Percentiles rank a stretch among this genome's conserved stretches.
Evolutionary conservation across 768 basidiomycete genomes (phyloP).

Genomic region (Mycena vulgaris): DNA sequence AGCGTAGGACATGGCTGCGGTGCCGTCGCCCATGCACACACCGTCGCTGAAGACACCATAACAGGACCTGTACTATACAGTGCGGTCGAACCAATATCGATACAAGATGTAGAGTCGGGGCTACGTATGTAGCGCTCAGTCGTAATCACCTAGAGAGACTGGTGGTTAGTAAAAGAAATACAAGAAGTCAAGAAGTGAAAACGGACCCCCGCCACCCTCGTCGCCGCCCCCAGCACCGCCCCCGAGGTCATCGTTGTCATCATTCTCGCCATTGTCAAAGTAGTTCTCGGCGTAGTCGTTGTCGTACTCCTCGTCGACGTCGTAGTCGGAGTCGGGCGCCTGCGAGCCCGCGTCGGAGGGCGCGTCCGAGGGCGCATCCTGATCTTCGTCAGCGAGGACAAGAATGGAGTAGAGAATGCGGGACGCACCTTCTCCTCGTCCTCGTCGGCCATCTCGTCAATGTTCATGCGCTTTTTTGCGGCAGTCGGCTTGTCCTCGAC

Average conservation of each 20-base stretch:
- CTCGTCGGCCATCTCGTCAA: conserved; percentile 80
- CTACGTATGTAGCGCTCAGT: conserved; percentile 12
- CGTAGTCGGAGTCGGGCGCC: conserved; percentile 80
- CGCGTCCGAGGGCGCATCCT: conserved; percentile 82
- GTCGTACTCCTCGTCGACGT: conserved; percentile 92
- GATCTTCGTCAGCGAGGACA: background rate
- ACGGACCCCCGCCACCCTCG: conserved; percentile 63
- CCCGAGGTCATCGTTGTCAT: conserved; percentile 84
- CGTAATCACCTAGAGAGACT: conserved; percentile 34
- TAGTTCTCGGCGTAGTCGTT: conserved; percentile 94
- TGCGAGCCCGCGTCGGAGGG: conserved; percentile 77
- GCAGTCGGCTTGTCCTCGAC: conserved; percentile 54
- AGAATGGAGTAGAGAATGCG: background rate
- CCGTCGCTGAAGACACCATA: too few species aligned
- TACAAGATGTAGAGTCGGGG: conserved; percentile 18
- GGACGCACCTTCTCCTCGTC: conserved; percentile 68
- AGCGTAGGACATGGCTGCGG: too few species aligned
- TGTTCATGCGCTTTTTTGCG: conserved; percentile 63
- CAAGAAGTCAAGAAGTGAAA: too few species aligned
- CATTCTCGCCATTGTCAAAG: conserved; percentile 91
- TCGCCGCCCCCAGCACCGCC: conserved; percentile 78
- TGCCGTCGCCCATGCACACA: too few species aligned
- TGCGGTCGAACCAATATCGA: conserved; percentile 28
- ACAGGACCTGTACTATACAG: conserved; percentile 15
- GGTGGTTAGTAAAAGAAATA: too few species aligned